Percentiles rank a stretch among this genome's conserved stretches.
Conservation (phyloP, 1,139 yeast genomes). For the Diutina mesorugosa region DNA sequence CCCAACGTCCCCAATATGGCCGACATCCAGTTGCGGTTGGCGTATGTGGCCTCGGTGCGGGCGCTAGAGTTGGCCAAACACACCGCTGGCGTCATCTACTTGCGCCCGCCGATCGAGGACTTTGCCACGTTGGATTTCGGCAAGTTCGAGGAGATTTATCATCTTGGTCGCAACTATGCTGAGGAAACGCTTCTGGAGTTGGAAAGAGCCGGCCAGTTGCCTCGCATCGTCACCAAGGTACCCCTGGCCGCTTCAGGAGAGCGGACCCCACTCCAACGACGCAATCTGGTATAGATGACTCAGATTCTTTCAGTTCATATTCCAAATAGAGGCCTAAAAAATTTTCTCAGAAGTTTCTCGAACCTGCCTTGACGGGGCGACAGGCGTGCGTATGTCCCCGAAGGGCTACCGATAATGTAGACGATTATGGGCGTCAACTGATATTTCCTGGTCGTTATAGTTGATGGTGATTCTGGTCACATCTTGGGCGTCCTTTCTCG, state of each 20-base stretch:
- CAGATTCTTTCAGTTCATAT: too few relatives aligned
- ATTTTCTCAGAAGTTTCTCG: not conserved
- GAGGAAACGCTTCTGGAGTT: constrained; percentile 41
- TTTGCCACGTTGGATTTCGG: constrained; percentile 89
- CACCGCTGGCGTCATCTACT: constrained; percentile 78
- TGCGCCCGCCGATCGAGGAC: constrained; percentile 88
- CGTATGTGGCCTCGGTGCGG: constrained; percentile 90
- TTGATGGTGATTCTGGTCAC: too few relatives aligned
- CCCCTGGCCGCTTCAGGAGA: not conserved
- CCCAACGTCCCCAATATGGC: constrained; percentile 92
- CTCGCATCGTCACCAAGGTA: constrained; percentile 26
- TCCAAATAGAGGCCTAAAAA: too few relatives aligned
- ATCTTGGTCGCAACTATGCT: constrained; percentile 72
- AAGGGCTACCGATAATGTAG: not conserved
- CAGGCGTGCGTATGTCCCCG: not conserved
- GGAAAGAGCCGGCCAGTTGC: constrained; percentile 41
- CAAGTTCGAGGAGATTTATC: constrained; percentile 79
- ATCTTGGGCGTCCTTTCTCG: too few relatives aligned
- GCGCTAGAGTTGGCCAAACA: constrained; percentile 80
- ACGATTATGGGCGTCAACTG: not conserved
- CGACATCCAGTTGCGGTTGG: constrained; percentile 85
- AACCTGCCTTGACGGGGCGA: not conserved
- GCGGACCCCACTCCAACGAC: not conserved
- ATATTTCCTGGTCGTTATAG: too few relatives aligned
- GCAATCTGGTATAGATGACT: not conserved